Evolutionary conservation across 2,329 filamentous ascomycete genomes (phyloP).

Genomic region (Salinomyces thailandicus): DNA sequence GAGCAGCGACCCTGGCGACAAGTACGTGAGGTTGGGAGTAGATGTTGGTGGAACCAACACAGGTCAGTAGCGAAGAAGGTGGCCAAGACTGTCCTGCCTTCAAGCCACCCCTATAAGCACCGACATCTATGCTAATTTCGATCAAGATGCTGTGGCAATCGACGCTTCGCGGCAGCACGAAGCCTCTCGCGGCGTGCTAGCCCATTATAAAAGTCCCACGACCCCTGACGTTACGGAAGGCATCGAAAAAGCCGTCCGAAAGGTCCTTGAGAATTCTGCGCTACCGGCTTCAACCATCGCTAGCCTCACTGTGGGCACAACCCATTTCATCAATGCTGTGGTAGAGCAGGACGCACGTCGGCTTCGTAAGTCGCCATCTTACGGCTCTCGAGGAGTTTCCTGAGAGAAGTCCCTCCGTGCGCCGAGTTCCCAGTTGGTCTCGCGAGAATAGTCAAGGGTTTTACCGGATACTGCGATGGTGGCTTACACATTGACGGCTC

Average conservation of each 20-base stretch:
- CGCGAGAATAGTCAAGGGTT: conserved; percentile 24
- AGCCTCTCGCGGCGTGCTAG: conserved; percentile 19
- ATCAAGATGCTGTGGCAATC: conserved; percentile 25
- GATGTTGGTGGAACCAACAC: conserved; percentile 33
- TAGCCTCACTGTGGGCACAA: conserved; percentile 43
- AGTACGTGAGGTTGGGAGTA: conserved; percentile 34
- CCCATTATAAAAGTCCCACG: conserved; percentile 30
- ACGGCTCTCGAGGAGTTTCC: conserved; percentile 27
- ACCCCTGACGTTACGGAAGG: conserved; percentile 34
- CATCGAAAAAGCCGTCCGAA: conserved; percentile 29
- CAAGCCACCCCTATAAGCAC: no score
- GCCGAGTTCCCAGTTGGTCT: conserved; percentile 22
- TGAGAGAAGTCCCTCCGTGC: conserved; percentile 24
- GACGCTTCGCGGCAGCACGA: conserved; percentile 19
- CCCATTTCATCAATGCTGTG: conserved; percentile 30
- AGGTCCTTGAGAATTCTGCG: conserved; percentile 26
- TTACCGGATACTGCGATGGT: conserved; percentile 38
- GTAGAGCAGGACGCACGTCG: conserved; percentile 33
- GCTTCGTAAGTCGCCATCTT: conserved; percentile 43
- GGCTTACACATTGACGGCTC: conserved; percentile 37
- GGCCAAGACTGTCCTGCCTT: no score
- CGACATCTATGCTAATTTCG: no score
- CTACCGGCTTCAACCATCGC: conserved; percentile 23
- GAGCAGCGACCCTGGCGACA: no score
- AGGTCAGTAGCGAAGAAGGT: conserved; percentile 7